Evolutionary conservation across 768 basidiomycete genomes (phyloP), one percentile per base, ranked within the genome.

Genomic region (Hypholoma sublateritium): DNA sequence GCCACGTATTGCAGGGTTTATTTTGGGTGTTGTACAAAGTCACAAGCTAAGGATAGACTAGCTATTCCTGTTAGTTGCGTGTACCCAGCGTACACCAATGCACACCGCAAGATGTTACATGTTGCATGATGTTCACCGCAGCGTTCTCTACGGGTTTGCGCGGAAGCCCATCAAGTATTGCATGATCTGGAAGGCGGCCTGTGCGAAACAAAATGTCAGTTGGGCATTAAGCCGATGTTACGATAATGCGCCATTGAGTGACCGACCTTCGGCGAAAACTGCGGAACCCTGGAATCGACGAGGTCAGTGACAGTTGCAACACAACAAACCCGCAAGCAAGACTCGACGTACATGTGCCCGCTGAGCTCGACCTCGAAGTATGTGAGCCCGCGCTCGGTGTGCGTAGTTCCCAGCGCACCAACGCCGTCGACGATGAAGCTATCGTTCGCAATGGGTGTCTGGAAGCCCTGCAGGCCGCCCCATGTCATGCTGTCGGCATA

Each of bases 141-240:
- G 22, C n/a, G 16, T 56, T 45, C 41, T 56, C 69, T 65, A 83
- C 14, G 82, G 83, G 1, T 63, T 79, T 1, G 69, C 67, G 57
- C 86, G 80, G 69, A 83, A 80, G 6, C 88, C 87, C 82, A 89
- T 76, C 60, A 89, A 64, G 62, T 77, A 87, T 60, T 84, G 73
- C 86, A 89, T 87, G 55, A 76, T 82, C 64, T 88, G 87, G 72
- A 86, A 84, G 0, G 85, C 80, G 50, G 88, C 85, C 85, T 87
- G 54, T 24, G 16, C 24, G 9, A 51, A 48, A 47, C 41, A 22
- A 51, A 25, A 32, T 16, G 32, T 43, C 42, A 21, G 43, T 25
- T n/a, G 21, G 28, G 17, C 6, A n/a, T 35, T 19, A 50, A 60
- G 13, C 24, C 46, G 44, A 35, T 0, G 22, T 7, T 42, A 37